phyloP scores from a whole-genome alignment of 2,329 filamentous ascomycete genomes.

The Zymoseptoria tritici region DNA sequence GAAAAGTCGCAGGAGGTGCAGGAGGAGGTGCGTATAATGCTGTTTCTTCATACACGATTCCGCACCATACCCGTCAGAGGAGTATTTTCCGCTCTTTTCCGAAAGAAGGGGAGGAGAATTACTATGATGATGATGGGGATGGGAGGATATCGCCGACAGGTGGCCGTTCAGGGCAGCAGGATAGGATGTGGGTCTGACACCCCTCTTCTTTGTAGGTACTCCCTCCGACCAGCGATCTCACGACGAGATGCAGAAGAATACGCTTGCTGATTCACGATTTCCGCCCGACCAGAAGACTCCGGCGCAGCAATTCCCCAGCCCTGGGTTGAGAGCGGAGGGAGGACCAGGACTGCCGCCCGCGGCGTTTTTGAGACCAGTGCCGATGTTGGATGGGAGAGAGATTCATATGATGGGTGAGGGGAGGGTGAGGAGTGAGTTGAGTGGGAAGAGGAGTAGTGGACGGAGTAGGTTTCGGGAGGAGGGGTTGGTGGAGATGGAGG shows the following conservation, averaged over 20 bases:
- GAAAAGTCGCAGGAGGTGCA: conserved; percentile 12
- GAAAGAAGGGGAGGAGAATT: neutral
- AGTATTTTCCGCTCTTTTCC: conserved; percentile 16
- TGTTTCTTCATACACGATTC: conserved; percentile 14
- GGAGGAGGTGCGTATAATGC: neutral
- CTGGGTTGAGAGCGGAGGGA: conserved; percentile 11
- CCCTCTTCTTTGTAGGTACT: conserved; percentile 16
- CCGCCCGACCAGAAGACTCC: neutral
- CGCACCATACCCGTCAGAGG: conserved; percentile 21
- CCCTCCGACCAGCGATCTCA: too few species aligned
- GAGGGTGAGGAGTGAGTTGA: conserved; percentile 2
- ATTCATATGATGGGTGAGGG: conserved; percentile 1
- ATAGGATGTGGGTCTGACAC: conserved; percentile 21
- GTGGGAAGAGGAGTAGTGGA: neutral
- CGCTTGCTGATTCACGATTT: neutral
- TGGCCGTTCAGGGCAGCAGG: neutral
- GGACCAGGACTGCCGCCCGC: conserved; percentile 6
- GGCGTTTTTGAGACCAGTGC: conserved; percentile 8
- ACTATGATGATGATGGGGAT: neutral
- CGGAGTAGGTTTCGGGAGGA: conserved; percentile 14
- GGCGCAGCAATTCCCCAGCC: neutral
- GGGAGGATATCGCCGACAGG: conserved; percentile 3
- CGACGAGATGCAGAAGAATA: too few species aligned
- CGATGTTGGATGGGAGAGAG: conserved; percentile 13
- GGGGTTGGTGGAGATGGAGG: conserved; percentile 15